Conservation (phyloP, 208 protist species). For the Leishmania tropica region DNA sequence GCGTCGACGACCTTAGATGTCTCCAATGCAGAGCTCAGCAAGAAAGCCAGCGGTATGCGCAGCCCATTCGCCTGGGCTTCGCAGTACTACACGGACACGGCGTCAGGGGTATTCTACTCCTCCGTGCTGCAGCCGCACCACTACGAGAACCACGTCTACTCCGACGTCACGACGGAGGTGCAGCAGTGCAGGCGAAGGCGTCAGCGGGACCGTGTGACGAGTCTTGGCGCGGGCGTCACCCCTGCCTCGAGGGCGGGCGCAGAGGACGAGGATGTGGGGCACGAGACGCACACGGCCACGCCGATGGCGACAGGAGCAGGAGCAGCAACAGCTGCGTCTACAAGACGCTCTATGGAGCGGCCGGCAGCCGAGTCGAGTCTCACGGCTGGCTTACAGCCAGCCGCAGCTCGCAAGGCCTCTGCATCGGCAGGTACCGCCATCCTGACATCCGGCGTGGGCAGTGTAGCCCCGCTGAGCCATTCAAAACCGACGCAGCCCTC, state of each 20-base stretch:
- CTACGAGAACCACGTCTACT: constrained; percentile 24
- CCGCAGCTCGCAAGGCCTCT: not conserved
- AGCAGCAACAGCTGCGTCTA: not conserved
- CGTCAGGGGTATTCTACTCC: constrained; percentile 18
- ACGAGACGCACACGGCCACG: not conserved
- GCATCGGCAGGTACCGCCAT: not conserved
- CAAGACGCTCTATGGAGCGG: not conserved
- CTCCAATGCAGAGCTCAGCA: not conserved
- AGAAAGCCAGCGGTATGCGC: not conserved
- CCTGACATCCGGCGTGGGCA: not conserved
- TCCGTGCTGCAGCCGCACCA: constrained; percentile 17
- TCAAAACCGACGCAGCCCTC: constrained; percentile 12
- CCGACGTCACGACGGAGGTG: constrained; percentile 35
- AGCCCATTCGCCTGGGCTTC: not conserved
- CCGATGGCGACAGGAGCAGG: not conserved
- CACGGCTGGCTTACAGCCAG: not conserved
- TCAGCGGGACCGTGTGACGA: not conserved
- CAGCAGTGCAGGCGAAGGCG: constrained; percentile 25
- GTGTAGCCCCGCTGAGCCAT: not conserved
- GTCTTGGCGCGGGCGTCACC: not conserved
- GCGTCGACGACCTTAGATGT: not conserved
- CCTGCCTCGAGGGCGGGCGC: not conserved
- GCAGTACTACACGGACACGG: constrained; percentile 25
- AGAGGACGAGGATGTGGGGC: not conserved
- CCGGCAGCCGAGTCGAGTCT: not conserved